Conservation (phyloP, 805 yeast species). For the Starmerella khaoyaiensis region DNA sequence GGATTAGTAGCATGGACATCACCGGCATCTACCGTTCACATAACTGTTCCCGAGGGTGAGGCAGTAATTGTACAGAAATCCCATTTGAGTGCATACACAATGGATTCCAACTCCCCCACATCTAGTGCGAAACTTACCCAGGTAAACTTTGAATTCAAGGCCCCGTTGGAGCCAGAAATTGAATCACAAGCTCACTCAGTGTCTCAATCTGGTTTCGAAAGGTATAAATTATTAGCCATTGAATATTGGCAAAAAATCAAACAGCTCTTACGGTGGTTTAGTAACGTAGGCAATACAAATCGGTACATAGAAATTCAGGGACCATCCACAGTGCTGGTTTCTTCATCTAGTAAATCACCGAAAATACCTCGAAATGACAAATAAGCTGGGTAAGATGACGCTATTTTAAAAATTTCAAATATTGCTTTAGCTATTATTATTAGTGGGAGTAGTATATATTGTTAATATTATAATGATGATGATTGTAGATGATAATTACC, state of each 20-base stretch:
- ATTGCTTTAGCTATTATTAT: no score
- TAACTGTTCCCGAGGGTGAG: constrained; percentile 32
- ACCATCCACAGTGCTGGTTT: constrained; percentile 20
- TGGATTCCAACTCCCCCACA: constrained; percentile 18
- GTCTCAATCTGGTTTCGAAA: neutral
- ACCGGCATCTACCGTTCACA: constrained; percentile 31
- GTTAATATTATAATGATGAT: no score
- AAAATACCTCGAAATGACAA: neutral
- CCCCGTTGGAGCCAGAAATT: neutral
- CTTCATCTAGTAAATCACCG: constrained; percentile 10
- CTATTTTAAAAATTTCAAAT: neutral
- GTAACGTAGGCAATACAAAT: constrained; percentile 8
- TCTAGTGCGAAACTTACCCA: constrained; percentile 4
- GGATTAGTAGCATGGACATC: constrained; percentile 36
- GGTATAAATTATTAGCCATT: neutral
- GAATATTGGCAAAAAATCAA: neutral
- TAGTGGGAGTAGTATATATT: no score
- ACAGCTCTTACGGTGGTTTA: constrained; percentile 1
- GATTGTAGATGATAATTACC: no score
- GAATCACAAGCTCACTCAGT: neutral
- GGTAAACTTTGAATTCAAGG: constrained; percentile 5
- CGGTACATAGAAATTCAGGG: constrained; percentile 19
- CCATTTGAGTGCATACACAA: constrained; percentile 33
- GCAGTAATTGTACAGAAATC: constrained; percentile 31
- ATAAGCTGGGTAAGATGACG: neutral